Conservation (phyloP, 169 alveolate species). For the Eimeria sp. region DNA sequence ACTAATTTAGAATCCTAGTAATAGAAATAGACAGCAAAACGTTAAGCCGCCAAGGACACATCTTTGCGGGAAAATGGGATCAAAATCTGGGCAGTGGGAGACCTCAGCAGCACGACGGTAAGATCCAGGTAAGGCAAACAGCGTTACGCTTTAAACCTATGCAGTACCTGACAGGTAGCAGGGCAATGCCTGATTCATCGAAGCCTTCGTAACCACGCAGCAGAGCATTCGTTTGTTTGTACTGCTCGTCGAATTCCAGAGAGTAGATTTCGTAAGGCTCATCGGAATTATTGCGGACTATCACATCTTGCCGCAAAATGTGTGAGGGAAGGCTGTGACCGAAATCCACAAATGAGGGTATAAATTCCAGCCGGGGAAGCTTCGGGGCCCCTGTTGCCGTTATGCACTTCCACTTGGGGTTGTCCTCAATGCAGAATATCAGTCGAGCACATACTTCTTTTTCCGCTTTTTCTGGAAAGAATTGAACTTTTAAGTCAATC, state of each 20-base stretch:
- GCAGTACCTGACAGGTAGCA: slow-evolving; percentile 82
- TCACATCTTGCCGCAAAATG: slow-evolving; percentile 82
- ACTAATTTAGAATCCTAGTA: not conserved
- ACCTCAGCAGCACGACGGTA: not conserved
- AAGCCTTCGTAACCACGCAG: slow-evolving; percentile 90
- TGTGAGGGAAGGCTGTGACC: slow-evolving; percentile 71
- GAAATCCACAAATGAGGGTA: slow-evolving; percentile 70
- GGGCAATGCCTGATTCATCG: slow-evolving; percentile 83
- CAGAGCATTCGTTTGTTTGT: slow-evolving; percentile 93
- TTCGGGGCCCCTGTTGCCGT: slow-evolving; percentile 91
- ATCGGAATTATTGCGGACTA: slow-evolving; percentile 92
- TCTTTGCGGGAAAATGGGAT: not conserved
- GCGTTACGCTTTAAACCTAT: not conserved
- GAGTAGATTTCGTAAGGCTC: slow-evolving; percentile 94
- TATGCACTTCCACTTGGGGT: slow-evolving; percentile 90
- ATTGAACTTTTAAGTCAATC: slow-evolving; percentile 64
- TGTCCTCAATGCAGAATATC: slow-evolving; percentile 89
- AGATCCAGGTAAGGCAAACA: not conserved
- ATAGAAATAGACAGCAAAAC: not conserved
- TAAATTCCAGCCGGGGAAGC: slow-evolving; percentile 31
- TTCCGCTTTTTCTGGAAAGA: slow-evolving; percentile 24
- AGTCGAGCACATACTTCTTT: slow-evolving; percentile 26
- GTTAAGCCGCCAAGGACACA: not conserved
- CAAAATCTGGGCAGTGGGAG: not conserved
- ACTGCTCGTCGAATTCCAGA: slow-evolving; percentile 93